Evolutionary conservation across 75 land plant species (phyloP).

Genomic region (Sequoiadendron giganteum): DNA sequence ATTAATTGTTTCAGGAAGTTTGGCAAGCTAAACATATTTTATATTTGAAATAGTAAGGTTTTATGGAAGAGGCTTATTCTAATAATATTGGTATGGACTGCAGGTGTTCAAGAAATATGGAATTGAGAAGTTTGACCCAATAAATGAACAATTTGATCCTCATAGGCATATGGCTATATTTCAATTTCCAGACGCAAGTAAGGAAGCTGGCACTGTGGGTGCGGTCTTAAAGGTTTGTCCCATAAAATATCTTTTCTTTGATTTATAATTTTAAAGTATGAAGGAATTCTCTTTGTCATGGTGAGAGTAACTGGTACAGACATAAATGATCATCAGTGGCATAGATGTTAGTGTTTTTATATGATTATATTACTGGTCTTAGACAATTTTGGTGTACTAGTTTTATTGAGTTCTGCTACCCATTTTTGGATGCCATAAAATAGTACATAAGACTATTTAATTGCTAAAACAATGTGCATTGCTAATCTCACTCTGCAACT

Average conservation of each 20-base stretch:
- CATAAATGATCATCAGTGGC: not conserved
- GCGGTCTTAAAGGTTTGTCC: slow-evolving; percentile 74
- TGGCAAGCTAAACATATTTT: not conserved
- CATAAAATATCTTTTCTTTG: not conserved
- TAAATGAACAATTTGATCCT: slow-evolving; percentile 86
- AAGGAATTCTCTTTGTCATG: not conserved
- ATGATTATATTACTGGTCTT: not conserved
- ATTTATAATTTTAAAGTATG: not conserved
- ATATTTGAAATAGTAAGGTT: slow-evolving; percentile 6
- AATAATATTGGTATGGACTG: slow-evolving; percentile 10
- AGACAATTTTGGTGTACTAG: not conserved
- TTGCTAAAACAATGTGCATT: not conserved
- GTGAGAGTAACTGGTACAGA: not conserved
- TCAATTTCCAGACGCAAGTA: slow-evolving; percentile 72
- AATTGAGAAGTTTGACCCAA: slow-evolving; percentile 77
- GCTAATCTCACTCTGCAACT: not conserved
- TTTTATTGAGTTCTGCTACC: not conserved
- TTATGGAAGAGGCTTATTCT: not conserved
- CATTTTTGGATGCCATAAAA: not conserved
- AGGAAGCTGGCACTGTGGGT: slow-evolving; percentile 81
- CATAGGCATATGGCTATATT: slow-evolving; percentile 76
- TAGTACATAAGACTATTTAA: not conserved
- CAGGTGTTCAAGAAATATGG: slow-evolving; percentile 86
- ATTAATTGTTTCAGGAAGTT: not conserved
- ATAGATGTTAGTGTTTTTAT: not conserved